A percentile compares a stretch with the other conserved stretches of the same genome.
Conservation (phyloP, 805 yeast genomes). For the Nakazawaea anatomiae region DNA sequence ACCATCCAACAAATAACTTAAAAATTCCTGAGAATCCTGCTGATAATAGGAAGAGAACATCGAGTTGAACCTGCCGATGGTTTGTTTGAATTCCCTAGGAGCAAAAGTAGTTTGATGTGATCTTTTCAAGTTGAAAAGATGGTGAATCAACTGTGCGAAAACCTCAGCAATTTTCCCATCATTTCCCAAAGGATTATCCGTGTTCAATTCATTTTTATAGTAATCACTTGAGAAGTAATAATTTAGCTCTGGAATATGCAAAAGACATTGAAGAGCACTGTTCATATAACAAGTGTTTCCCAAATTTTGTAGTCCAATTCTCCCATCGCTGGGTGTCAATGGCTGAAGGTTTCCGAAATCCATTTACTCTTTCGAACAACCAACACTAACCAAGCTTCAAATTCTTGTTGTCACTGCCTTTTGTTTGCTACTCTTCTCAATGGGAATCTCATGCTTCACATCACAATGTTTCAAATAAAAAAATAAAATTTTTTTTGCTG, state of each 20-base stretch:
- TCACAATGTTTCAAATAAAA: background rate
- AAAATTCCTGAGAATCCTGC: conserved; percentile 91
- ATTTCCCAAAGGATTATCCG: conserved; percentile 78
- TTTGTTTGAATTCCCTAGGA: conserved; percentile 74
- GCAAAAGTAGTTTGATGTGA: conserved; percentile 28
- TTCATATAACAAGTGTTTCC: conserved; percentile 96
- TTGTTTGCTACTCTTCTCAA: too few species aligned
- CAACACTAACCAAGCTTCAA: too few species aligned
- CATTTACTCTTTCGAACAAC: background rate
- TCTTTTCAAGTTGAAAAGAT: conserved; percentile 37
- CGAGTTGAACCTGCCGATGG: conserved; percentile 72
- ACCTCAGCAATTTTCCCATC: conserved; percentile 74
- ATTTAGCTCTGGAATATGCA: conserved; percentile 79
- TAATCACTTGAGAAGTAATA: conserved; percentile 64
- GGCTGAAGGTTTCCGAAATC: background rate
- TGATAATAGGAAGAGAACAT: conserved; percentile 79
- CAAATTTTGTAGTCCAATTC: conserved; percentile 58
- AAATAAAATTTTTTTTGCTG: background rate
- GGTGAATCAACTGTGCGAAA: conserved; percentile 64
- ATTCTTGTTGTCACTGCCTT: too few species aligned
- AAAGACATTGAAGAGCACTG: conserved; percentile 84
- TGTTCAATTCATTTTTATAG: conserved; percentile 62
- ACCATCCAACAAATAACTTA: conserved; percentile 82
- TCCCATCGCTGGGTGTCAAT: conserved; percentile 33
- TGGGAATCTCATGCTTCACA: too few species aligned